Percentiles rank a stretch among this genome's conserved stretches.
These are phyloP conservation scores for Aegilops longissima DNA, from an alignment of 176 grass and related monocot species.

Conservation along the genomic window DNA sequence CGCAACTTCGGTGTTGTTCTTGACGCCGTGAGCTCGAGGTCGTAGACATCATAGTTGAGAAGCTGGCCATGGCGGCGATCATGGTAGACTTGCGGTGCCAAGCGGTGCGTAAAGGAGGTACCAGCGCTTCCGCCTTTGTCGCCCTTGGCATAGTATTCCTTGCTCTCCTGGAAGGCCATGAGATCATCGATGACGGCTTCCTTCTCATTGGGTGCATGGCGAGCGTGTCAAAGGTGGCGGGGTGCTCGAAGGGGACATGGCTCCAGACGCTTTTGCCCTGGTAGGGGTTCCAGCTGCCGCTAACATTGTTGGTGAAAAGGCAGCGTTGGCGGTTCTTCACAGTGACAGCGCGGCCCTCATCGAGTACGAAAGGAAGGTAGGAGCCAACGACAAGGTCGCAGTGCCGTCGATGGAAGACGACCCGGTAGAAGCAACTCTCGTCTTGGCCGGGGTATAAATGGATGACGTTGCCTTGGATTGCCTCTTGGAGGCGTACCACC, in stretches of 20 bases:
- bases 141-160: too few relatives aligned
- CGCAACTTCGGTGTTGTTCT: slow-evolving; percentile 69
- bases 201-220: slow-evolving; percentile 26
- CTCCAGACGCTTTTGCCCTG: background rate
- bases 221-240: slow-evolving; percentile 55
- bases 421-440: too few relatives aligned
- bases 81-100: slow-evolving; percentile 20
- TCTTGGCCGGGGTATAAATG: too few relatives aligned
- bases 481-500: too few relatives aligned
- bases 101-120: too few relatives aligned
- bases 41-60: background rate
- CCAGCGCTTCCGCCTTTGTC: too few relatives aligned
- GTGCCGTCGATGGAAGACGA: too few relatives aligned
- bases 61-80: background rate
- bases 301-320: slow-evolving; percentile 37
- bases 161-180: background rate
- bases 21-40: too few relatives aligned
- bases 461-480: too few relatives aligned
- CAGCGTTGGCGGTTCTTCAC: background rate
- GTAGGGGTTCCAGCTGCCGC: background rate
- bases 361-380: slow-evolving; percentile 34
- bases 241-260: slow-evolving; percentile 18
- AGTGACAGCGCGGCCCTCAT: too few relatives aligned
- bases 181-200: background rate
- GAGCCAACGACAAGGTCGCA: too few relatives aligned